These are phyloP conservation scores for Ceratocystis cubensis DNA, from an alignment of 2,329 filamentous ascomycete species.

Conservation along the genomic window DNA sequence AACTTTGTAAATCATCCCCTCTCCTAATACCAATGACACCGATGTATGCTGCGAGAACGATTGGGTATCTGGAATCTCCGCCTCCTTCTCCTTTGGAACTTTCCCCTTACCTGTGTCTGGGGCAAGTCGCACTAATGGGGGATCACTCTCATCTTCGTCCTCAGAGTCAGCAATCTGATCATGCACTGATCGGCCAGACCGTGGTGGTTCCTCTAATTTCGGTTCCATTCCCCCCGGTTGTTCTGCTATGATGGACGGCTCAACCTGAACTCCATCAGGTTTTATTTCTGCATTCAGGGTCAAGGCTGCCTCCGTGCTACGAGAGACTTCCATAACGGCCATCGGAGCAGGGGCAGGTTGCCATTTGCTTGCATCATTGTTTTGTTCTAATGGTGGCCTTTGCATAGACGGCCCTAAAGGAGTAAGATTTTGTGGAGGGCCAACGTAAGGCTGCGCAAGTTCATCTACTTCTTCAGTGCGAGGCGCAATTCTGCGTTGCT, in stretches of 20 bases:
- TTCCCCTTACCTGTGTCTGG: not conserved
- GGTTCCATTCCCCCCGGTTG: not conserved
- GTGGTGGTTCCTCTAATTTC: slow-evolving; percentile 8
- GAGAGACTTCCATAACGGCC: slow-evolving; percentile 23
- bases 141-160: slow-evolving; percentile 18
- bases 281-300: not conserved
- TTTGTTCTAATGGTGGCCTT: not conserved
- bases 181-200: not conserved
- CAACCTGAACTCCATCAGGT: not conserved
- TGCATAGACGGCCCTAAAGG: not conserved
- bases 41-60: not conserved
- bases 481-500: not conserved
- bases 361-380: not conserved
- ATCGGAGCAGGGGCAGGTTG: not conserved
- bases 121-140: not conserved
- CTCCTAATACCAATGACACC: not conserved
- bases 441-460: not conserved
- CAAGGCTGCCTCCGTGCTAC: slow-evolving; percentile 11
- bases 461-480: not conserved
- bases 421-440: not conserved
- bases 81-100: too few relatives aligned
- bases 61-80: slow-evolving; percentile 25
- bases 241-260: not conserved
- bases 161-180: slow-evolving; percentile 18
- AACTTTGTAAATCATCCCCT: not conserved